These are phyloP conservation scores for Bolboschoenus planiculmis DNA, from an alignment of 176 grass and related monocot species.

Conservation along the genomic window DNA sequence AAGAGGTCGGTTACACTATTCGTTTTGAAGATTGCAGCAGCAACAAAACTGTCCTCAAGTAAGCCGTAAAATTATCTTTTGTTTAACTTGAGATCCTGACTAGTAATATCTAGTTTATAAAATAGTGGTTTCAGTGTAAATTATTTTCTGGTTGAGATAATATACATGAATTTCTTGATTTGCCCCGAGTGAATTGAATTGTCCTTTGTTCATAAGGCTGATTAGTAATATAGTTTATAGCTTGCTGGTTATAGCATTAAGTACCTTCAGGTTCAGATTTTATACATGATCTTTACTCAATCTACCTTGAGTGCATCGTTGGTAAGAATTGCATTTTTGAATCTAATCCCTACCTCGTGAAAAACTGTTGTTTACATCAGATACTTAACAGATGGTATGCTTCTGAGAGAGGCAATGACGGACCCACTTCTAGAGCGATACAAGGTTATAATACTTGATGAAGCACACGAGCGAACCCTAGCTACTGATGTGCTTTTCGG, in stretches of 20 bases:
- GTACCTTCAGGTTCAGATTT: not conserved
- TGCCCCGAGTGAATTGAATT: not conserved
- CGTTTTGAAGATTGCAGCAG: slow-evolving; percentile 98
- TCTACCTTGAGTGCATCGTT: not conserved
- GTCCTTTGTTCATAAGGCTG: not conserved
- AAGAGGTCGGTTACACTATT: slow-evolving; percentile 97
- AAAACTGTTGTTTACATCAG: slow-evolving; percentile 96
- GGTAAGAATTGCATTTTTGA: slow-evolving; percentile 41
- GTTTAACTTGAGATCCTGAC: slow-evolving; percentile 17
- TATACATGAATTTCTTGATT: not conserved
- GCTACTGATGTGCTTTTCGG: slow-evolving; percentile 94
- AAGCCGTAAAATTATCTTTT: slow-evolving; percentile 32
- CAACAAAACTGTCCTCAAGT: slow-evolving; percentile 96
- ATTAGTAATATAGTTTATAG: not conserved
- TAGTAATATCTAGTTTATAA: slow-evolving; percentile 41
- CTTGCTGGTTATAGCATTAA: not conserved
- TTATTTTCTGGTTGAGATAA: slow-evolving; percentile 5
- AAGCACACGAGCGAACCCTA: slow-evolving; percentile 89
- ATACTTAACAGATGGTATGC: slow-evolving; percentile 99
- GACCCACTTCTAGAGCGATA: slow-evolving; percentile 95
- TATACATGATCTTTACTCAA: not conserved
- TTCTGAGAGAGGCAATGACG: slow-evolving; percentile 98
- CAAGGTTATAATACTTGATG: slow-evolving; percentile 95
- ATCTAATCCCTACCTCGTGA: slow-evolving; percentile 55
- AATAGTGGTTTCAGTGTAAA: slow-evolving; percentile 39